phyloP scores from a whole-genome alignment of 345 rosid genomes.

The Ceriops zippeliana region DNA sequence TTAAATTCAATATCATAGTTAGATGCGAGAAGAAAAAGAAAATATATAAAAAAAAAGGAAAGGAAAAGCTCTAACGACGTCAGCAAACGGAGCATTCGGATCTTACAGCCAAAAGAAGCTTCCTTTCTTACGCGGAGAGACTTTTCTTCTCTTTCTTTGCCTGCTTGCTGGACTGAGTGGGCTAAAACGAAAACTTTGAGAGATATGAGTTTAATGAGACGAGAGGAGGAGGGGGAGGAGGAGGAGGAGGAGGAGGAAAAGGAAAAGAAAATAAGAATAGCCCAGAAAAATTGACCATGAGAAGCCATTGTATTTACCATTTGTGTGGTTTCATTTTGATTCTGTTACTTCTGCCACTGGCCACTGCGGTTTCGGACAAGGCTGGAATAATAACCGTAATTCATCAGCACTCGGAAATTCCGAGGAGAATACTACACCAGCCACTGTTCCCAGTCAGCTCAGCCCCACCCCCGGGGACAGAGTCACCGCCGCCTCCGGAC shows the following conservation, averaged over 20 bases:
- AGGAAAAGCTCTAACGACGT: constrained; percentile 33
- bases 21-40: no score
- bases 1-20: no score
- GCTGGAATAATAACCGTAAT: background rate
- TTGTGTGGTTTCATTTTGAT: constrained; percentile 24
- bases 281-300: constrained; percentile 60
- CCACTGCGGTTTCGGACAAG: background rate
- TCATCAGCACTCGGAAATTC: constrained; percentile 15
- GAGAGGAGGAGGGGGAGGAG: constrained; percentile 18
- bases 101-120: constrained; percentile 64
- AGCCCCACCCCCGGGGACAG: constrained; percentile 45
- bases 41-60: background rate
- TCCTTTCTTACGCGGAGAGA: constrained; percentile 24
- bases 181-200: background rate
- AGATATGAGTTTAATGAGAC: constrained; percentile 48
- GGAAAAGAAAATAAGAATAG: constrained; percentile 8
- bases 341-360: background rate
- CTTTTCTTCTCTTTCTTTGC: constrained; percentile 16
- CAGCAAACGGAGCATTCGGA: constrained; percentile 55
- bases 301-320: constrained; percentile 15
- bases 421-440: constrained; percentile 79
- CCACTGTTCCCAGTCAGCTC: constrained; percentile 68
- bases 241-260: constrained; percentile 9
- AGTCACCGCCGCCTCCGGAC: constrained; percentile 29
- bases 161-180: background rate